Evolutionary conservation across 2,329 filamentous ascomycete genomes (phyloP), one percentile per base, ranked within the genome.

Genomic region (Neonectria magnoliae): DNA sequence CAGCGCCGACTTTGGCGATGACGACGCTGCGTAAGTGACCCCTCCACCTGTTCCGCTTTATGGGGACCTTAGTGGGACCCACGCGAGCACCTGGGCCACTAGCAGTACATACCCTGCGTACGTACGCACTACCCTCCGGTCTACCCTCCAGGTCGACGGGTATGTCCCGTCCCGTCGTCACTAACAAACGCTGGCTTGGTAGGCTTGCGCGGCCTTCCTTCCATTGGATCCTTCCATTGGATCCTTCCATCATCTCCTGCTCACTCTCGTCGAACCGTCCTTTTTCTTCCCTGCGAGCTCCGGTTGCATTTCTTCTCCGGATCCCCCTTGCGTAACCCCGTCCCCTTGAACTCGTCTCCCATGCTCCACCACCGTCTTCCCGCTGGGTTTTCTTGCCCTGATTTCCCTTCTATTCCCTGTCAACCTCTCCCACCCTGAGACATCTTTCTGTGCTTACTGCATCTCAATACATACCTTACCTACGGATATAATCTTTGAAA

Each of bases 341-440:
- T 48, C 41, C 38, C 57, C 38, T 48, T 31, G 22, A 57, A 52
- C 47, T 44, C 60, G 62, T 67, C 64, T 60, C 51, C 53, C 38
- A 69, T 71, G 68, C 68, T 72, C 71, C 71, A 70, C 71, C 53
- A 50, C 41, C 45, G 55, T 59, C 62, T 41, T 68, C 50, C 64
- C 44, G 52, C 57, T 68, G 65, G 64, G 61, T 68, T 63, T 62
- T 65, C 67, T 55, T 50, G 18, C 48, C 55, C 50, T 50, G 31
- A 58, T 48, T 65, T 62, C 62, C 66, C 61, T 69, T 57, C 64
- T 36, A 61, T 66, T 66, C 53, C 65, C 60, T 56, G 66, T 62
- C 52, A 53, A 51, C 65, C 58, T 58, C 64, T 65, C 47, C 53
- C 41, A 64, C 66, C 63, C 48, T 63, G 64, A 68, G 65, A 70